Evolutionary conservation across 1,284 basidiomycete genomes (phyloP).

Genomic region (Ceratobasidium sp.): DNA sequence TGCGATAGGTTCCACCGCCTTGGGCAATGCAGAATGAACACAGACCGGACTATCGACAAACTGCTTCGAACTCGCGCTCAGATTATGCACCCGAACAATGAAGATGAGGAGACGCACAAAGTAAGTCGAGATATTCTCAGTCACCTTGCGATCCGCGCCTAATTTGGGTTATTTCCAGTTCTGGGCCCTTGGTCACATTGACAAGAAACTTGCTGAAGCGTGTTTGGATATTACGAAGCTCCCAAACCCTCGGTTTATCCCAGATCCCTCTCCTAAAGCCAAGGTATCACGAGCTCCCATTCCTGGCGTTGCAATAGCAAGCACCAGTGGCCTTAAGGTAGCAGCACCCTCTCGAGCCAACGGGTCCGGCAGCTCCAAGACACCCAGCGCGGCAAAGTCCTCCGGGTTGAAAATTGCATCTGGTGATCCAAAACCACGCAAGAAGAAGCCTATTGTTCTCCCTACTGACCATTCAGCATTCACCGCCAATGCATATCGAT

Average conservation of each 20-base stretch:
- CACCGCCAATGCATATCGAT: neutral
- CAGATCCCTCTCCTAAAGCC: neutral
- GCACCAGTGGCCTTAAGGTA: neutral
- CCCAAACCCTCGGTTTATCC: neutral
- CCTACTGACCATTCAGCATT: neutral
- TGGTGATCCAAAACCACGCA: slow-evolving; percentile 21
- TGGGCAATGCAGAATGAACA: slow-evolving; percentile 19
- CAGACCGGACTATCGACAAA: neutral
- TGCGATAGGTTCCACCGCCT: slow-evolving; percentile 6
- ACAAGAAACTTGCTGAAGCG: slow-evolving; percentile 18
- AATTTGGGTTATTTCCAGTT: neutral
- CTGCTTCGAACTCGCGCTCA: slow-evolving; percentile 7
- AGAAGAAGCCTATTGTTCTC: slow-evolving; percentile 6
- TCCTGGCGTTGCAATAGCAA: neutral
- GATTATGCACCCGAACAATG: slow-evolving; percentile 23
- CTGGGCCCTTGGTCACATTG: slow-evolving; percentile 34
- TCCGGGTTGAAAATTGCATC: too few relatives aligned
- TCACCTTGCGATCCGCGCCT: neutral
- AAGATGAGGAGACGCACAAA: slow-evolving; percentile 27
- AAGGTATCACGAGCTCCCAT: slow-evolving; percentile 2
- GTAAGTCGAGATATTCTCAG: neutral
- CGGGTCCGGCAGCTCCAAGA: neutral
- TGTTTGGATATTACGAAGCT: slow-evolving; percentile 14
- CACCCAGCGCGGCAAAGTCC: neutral
- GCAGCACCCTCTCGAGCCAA: neutral